These are phyloP conservation scores for Telopea speciosissima DNA, from an alignment of 177 flowering plant species.

Conservation along the genomic window DNA sequence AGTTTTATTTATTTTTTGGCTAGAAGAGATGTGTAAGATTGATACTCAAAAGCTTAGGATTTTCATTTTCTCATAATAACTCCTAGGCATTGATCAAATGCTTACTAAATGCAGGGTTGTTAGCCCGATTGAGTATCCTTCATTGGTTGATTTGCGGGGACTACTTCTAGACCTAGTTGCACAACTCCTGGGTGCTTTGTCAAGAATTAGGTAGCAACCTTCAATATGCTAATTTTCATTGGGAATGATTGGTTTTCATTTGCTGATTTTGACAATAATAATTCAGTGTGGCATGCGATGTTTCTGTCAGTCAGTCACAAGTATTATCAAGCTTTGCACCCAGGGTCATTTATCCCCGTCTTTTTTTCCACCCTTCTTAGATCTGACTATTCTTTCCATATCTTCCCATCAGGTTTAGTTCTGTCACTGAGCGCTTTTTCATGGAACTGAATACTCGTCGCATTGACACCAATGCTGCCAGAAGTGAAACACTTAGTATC, in stretches of 20 bases:
- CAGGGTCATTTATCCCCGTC: no score
- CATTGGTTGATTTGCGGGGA: constrained; percentile 89
- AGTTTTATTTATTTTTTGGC: not conserved
- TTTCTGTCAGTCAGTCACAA: no score
- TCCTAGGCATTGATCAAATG: not conserved
- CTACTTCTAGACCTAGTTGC: constrained; percentile 94
- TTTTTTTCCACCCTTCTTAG: not conserved
- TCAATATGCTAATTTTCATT: not conserved
- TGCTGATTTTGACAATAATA: no score
- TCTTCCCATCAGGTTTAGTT: constrained; percentile 68
- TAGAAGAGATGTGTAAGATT: not conserved
- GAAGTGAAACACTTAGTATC: constrained; percentile 98
- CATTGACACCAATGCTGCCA: constrained; percentile 71
- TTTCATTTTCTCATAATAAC: constrained; percentile 1
- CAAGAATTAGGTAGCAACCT: constrained; percentile 75
- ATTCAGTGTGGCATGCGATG: no score
- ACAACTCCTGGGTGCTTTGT: constrained; percentile 94
- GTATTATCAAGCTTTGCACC: no score
- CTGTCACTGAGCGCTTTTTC: constrained; percentile 96
- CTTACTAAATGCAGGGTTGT: constrained; percentile 61
- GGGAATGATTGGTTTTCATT: not conserved
- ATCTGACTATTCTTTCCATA: constrained; percentile 5
- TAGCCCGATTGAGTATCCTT: constrained; percentile 95
- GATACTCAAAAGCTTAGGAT: not conserved
- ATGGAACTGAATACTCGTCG: constrained; percentile 93